Evolutionary conservation across 352 stramenopile genomes (phyloP), one percentile per base, ranked within the genome.

Genomic region (Elongisporangium senticosum): DNA sequence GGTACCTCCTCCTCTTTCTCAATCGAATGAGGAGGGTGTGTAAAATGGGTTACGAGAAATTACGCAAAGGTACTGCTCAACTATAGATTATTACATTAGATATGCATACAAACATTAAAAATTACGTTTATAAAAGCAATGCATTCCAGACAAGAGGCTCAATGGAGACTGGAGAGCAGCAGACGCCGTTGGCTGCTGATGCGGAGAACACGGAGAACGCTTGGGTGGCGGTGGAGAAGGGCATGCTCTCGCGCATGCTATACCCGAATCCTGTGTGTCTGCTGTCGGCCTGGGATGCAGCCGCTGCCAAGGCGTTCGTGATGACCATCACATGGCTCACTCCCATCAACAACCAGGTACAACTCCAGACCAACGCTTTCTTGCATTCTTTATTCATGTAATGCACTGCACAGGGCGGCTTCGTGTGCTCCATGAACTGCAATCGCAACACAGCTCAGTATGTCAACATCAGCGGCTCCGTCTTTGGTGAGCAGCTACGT

Each of bases 311-410:
- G 23, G 49, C 48, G 20, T 71, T 78, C 63, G 72, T 92, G 64
- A 95, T 95, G 86, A 87, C 83, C 22, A 87, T 95, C 60, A 91
- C 83, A 21, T 95, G 86, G 86, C 74, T 93, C 51, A 93, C 86
- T n/a, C 69, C 81, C 19, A 86, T 93, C 58, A 93, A 93, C 74
- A 95, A 95, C 69, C 72, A 91, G 65, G 83, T 90, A 43, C 40
- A 39, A 11, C n/a, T 48, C 22, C 26, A 28, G 6, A 14, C 7
- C 3, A 43, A 22, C 22, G 14, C 23, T 55, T 7, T 49, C 28
- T 19, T 37, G 21, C 15, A 24, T 39, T 14, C 15, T 39, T 39
- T 1, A 39, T 13, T 39, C 28, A 39, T 13, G 8, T 13, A 39
- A 13, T 13, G 8, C 6, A n/a, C n/a, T n/a, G n/a, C 7, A 7